phyloP scores from a whole-genome alignment of 805 yeast species.

The Starmerella tilneyi region DNA sequence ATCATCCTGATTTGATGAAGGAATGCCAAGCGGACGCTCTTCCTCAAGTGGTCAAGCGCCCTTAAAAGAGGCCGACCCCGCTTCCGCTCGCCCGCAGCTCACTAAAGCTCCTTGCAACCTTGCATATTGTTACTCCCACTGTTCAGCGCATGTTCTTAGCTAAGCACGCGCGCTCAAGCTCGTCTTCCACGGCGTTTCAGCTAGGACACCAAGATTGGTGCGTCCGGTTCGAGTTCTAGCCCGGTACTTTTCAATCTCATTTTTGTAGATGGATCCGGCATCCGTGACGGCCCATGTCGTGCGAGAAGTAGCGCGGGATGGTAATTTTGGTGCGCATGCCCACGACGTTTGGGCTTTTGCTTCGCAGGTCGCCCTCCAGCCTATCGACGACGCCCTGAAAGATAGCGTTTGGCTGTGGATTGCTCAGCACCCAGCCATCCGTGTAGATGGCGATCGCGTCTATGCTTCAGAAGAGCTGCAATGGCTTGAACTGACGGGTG shows the following conservation, averaged over 20 bases:
- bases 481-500: constrained; percentile 33
- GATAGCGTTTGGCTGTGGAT: constrained; percentile 22
- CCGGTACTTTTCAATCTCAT: neutral
- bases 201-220: neutral
- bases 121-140: too few species aligned
- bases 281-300: constrained; percentile 2
- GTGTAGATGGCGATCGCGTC: constrained; percentile 18
- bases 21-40: too few species aligned
- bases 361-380: constrained; percentile 3
- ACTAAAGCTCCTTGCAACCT: too few species aligned
- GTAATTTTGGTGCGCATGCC: constrained; percentile 1
- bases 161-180: too few species aligned
- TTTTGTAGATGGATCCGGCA: constrained; percentile 1
- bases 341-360: constrained; percentile 2
- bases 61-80: too few species aligned
- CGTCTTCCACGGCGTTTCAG: too few species aligned
- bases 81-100: too few species aligned
- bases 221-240: constrained; percentile 3
- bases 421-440: constrained; percentile 10
- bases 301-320: constrained; percentile 7
- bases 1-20: too few species aligned
- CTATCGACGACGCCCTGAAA: constrained; percentile 16
- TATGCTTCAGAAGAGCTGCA: constrained; percentile 30
- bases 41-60: neutral
- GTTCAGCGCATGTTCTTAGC: too few species aligned